Conservation (phyloP, 2,329 filamentous ascomycete species). For the Trichophaea hybrida region DNA sequence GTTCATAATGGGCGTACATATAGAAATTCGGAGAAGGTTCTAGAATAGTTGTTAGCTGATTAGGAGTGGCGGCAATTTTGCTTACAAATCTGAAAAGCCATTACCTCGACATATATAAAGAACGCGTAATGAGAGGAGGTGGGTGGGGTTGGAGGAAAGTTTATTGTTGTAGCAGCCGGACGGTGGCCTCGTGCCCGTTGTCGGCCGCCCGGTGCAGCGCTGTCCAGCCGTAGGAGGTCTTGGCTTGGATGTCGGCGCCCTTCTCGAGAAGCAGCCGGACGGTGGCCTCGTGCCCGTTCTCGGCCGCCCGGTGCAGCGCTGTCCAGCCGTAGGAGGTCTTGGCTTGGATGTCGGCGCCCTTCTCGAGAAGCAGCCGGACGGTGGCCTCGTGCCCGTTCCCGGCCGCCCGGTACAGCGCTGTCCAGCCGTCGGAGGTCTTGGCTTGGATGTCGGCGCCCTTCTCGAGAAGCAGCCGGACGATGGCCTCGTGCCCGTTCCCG, state of each 20-base stretch:
- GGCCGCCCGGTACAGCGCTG: conserved; percentile 17
- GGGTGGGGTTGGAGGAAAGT: no score
- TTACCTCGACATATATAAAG: no score
- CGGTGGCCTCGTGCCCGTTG: not conserved
- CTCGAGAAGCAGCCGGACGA: not conserved
- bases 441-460: not conserved
- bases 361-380: not conserved
- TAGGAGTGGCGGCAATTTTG: no score
- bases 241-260: not conserved
- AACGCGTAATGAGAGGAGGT: no score
- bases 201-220: not conserved
- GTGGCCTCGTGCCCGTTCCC: not conserved
- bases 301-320: not conserved
- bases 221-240: not conserved
- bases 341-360: not conserved
- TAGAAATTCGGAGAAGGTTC: no score
- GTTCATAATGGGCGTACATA: no score
- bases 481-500: not conserved
- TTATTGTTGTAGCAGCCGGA: not conserved
- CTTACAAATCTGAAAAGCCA: no score
- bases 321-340: not conserved
- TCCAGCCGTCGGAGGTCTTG: no score
- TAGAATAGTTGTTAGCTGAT: no score
- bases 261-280: not conserved
- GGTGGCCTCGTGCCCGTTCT: not conserved